Percentiles rank a stretch among this genome's conserved stretches.
Evolutionary conservation across 441 rosid species (phyloP).

Genomic region (Adansonia gregorii): DNA sequence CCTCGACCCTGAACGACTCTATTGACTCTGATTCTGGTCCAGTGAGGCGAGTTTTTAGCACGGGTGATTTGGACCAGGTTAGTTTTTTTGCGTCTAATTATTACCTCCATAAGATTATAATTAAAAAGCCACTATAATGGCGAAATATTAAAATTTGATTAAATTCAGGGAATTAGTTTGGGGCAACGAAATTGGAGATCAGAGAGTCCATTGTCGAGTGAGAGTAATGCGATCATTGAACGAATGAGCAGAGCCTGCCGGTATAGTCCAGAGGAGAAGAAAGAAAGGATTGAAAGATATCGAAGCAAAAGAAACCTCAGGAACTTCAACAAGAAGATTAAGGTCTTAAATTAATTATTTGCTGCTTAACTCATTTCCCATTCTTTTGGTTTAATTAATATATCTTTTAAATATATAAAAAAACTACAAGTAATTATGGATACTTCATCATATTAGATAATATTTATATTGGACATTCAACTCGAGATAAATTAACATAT

Average conservation of each 20-base stretch:
- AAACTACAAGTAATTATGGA: no score
- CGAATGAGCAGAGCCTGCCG: slow-evolving; percentile 77
- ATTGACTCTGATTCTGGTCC: slow-evolving; percentile 49
- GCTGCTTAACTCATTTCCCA: background rate
- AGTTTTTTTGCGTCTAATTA: background rate
- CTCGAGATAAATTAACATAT: no score
- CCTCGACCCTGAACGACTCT: slow-evolving; percentile 32
- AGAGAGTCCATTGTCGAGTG: slow-evolving; percentile 65
- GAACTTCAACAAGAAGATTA: slow-evolving; percentile 95
- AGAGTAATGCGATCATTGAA: slow-evolving; percentile 82
- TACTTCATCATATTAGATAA: no score
- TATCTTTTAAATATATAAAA: no score
- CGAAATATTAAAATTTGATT: no score
- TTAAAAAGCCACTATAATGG: no score
- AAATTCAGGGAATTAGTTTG: slow-evolving; percentile 25
- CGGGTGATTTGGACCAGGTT: slow-evolving; percentile 63
- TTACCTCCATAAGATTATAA: no score
- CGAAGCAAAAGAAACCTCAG: slow-evolving; percentile 79
- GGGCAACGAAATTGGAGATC: slow-evolving; percentile 49
- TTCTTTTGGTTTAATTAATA: background rate
- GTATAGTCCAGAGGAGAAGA: slow-evolving; percentile 88
- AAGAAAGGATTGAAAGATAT: slow-evolving; percentile 82
- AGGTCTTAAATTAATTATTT: slow-evolving; percentile 50
- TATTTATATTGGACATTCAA: no score
- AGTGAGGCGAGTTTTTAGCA: slow-evolving; percentile 69